Conservation (phyloP, 345 rosid species). For the Cardamine chenopodiifolia region DNA sequence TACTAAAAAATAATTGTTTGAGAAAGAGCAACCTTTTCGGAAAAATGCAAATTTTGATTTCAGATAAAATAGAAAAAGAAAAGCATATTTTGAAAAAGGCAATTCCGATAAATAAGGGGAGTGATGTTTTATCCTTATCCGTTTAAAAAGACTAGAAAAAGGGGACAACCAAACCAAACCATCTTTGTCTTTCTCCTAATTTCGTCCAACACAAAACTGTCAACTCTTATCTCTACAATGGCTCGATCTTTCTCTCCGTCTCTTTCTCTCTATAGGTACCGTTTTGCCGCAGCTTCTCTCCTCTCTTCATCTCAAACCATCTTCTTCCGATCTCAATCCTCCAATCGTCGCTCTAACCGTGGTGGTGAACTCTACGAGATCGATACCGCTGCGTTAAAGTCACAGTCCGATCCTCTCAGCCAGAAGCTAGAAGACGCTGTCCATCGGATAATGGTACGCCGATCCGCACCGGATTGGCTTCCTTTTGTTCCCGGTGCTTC, state of each 20-base stretch:
- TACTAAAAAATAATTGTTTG: neutral
- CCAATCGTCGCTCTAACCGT: constrained; percentile 44
- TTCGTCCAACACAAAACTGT: constrained; percentile 13
- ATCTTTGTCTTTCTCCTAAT: constrained; percentile 22
- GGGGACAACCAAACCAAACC: neutral
- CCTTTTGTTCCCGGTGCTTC: constrained; percentile 93
- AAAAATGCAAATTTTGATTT: too few species aligned
- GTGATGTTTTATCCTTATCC: constrained; percentile 17
- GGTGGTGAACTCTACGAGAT: constrained; percentile 42
- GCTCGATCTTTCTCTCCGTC: constrained; percentile 37
- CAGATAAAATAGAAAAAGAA: too few species aligned
- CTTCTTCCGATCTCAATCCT: constrained; percentile 47
- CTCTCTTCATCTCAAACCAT: constrained; percentile 43
- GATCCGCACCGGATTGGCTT: constrained; percentile 98
- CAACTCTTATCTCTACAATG: constrained; percentile 24
- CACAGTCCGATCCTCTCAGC: constrained; percentile 61
- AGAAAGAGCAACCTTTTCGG: neutral
- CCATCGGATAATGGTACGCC: constrained; percentile 83
- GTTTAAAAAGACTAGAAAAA: neutral
- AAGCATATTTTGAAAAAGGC: too few species aligned
- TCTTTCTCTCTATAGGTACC: constrained; percentile 30
- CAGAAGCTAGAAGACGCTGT: constrained; percentile 89
- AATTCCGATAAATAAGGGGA: constrained; percentile 3
- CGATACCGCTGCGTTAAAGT: constrained; percentile 30
- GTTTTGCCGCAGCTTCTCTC: constrained; percentile 13